phyloP scores from a whole-genome alignment of 2,329 filamentous ascomycete genomes.

The Lasiodiplodia theobromae region DNA sequence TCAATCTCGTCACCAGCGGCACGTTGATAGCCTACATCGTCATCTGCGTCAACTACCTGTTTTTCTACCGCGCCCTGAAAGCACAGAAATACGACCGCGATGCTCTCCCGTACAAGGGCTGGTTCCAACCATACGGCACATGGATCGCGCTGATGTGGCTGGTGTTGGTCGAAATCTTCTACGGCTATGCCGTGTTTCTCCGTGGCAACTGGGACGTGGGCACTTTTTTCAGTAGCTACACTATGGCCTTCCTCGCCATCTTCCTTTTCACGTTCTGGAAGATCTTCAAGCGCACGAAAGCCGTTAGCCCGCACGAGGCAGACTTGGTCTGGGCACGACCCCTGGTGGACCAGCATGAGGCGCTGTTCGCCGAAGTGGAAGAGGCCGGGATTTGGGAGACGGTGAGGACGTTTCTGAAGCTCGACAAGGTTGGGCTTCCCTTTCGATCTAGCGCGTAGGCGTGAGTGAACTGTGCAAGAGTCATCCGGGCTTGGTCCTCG shows the following conservation, averaged over 20 bases:
- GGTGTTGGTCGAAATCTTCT: slow-evolving; percentile 37
- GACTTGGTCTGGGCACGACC: slow-evolving; percentile 20
- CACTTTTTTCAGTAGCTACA: slow-evolving; percentile 58
- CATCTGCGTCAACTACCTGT: slow-evolving; percentile 65
- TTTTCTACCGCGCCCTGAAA: slow-evolving; percentile 61
- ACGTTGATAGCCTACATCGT: slow-evolving; percentile 58
- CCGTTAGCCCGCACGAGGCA: slow-evolving; percentile 30
- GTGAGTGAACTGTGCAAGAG: background rate
- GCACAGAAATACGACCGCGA: slow-evolving; percentile 58
- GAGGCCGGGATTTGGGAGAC: background rate
- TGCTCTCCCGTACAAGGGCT: slow-evolving; percentile 55
- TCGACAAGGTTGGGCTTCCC: background rate
- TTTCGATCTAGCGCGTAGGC: background rate
- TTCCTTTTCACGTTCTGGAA: slow-evolving; percentile 43
- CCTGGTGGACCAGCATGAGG: slow-evolving; percentile 41
- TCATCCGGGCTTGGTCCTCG: too few species aligned
- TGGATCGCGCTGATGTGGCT: slow-evolving; percentile 22
- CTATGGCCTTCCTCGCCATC: slow-evolving; percentile 55
- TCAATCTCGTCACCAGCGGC: slow-evolving; percentile 74
- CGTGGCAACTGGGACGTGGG: slow-evolving; percentile 50
- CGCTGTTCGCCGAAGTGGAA: slow-evolving; percentile 41
- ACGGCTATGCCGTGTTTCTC: slow-evolving; percentile 58
- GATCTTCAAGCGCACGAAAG: slow-evolving; percentile 39
- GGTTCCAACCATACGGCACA: slow-evolving; percentile 51
- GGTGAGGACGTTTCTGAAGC: background rate